phyloP scores from a whole-genome alignment of 1,139 yeast species.

The Yamadazyma membranifaciens region DNA sequence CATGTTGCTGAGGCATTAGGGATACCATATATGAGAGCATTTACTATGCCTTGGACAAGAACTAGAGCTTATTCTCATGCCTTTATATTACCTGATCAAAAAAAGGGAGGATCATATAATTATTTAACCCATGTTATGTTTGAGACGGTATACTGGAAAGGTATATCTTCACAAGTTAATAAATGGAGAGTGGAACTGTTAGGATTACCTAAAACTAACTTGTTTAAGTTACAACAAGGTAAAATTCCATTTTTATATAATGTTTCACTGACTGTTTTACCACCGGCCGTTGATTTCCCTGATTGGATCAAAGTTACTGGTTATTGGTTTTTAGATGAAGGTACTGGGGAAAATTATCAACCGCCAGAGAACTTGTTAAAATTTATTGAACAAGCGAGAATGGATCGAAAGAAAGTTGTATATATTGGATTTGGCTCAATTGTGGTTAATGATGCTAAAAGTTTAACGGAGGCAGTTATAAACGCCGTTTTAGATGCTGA shows the following conservation, averaged over 20 bases:
- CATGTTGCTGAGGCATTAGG: conserved; percentile 91
- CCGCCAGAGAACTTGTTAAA: conserved; percentile 62
- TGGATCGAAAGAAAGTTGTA: conserved; percentile 65
- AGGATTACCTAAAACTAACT: conserved; percentile 63
- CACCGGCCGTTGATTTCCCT: conserved; percentile 90
- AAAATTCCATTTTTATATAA: conserved; percentile 87
- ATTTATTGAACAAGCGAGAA: conserved; percentile 64
- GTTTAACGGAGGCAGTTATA: conserved; percentile 72
- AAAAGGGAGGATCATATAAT: conserved; percentile 89
- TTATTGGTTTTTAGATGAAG: conserved; percentile 90
- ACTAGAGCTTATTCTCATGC: conserved; percentile 97
- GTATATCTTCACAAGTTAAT: conserved; percentile 85
- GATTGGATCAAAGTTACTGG: conserved; percentile 96
- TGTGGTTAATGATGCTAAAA: conserved; percentile 80
- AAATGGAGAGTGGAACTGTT: conserved; percentile 76
- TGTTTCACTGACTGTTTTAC: conserved; percentile 82
- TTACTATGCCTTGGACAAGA: conserved; percentile 98
- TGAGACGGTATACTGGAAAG: conserved; percentile 93
- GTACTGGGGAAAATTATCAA: conserved; percentile 49
- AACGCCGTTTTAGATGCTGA: conserved; percentile 77
- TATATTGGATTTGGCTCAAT: conserved; percentile 96
- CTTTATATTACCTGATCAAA: conserved; percentile 89
- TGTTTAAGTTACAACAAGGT: conserved; percentile 68
- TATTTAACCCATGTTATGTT: conserved; percentile 89
- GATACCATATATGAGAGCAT: conserved; percentile 90